These are phyloP conservation scores for Podospora pseudoanserina DNA, from an alignment of 495 filamentous ascomycete species.

Conservation along the genomic window DNA sequence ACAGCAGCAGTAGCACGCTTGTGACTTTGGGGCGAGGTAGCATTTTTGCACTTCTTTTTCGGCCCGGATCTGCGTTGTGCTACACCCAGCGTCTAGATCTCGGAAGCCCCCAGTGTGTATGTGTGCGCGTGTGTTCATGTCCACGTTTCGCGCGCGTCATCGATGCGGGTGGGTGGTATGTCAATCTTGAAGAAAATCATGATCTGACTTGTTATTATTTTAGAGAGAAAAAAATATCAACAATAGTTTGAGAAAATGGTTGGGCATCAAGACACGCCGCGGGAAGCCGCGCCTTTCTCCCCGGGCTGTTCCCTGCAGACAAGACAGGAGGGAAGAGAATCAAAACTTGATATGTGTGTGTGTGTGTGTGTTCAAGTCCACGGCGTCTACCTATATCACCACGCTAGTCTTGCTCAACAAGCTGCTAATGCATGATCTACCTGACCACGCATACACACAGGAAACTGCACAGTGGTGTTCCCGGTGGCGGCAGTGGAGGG, in stretches of 20 bases:
- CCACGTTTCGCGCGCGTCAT: background rate
- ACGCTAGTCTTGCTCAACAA: background rate
- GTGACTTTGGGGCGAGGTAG: background rate
- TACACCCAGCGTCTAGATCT: background rate
- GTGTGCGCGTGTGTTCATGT: background rate
- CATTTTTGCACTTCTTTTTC: background rate
- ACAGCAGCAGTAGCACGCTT: background rate
- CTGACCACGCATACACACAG: background rate
- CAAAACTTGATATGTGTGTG: too few relatives aligned
- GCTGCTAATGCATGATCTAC: background rate
- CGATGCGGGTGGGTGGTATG: background rate
- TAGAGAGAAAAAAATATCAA: background rate
- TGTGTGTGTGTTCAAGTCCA: background rate
- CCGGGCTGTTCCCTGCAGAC: background rate
- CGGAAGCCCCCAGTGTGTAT: background rate
- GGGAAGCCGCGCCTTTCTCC: background rate
- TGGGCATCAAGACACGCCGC: background rate
- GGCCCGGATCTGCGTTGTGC: background rate
- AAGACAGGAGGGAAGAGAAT: too few relatives aligned
- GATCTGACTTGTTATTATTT: background rate
- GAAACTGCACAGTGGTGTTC: background rate
- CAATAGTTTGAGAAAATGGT: background rate
- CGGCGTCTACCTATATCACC: background rate
- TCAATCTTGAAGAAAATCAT: background rate
- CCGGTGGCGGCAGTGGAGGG: background rate